Evolutionary conservation across 2,329 filamentous ascomycete genomes (phyloP).

Genomic region (Pestalotiopsis sp.): DNA sequence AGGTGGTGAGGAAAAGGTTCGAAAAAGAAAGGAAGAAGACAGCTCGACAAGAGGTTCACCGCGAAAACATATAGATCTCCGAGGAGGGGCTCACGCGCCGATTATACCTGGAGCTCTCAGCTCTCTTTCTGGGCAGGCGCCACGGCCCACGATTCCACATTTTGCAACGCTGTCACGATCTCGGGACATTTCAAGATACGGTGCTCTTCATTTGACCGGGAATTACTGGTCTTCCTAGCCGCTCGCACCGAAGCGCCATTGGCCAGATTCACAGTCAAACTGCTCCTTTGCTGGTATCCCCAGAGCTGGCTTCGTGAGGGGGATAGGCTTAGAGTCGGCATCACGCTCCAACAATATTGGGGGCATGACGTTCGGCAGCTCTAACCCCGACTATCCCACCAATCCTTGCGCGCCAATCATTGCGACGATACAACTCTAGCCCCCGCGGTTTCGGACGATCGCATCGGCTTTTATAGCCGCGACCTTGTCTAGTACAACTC

Average conservation of each 20-base stretch:
- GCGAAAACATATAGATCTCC: background rate
- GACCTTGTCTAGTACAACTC: background rate
- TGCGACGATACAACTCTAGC: background rate
- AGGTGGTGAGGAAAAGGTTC: background rate
- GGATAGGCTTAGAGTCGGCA: background rate
- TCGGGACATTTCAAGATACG: background rate
- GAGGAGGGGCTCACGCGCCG: slow-evolving; percentile 1
- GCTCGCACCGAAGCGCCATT: background rate
- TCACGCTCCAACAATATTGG: slow-evolving; percentile 1
- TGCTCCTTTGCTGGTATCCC: background rate
- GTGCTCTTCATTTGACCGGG: background rate
- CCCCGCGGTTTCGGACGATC: background rate
- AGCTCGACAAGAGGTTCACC: background rate
- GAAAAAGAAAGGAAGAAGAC: background rate
- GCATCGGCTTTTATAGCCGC: background rate
- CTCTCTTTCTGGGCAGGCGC: background rate
- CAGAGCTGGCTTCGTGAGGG: slow-evolving; percentile 2
- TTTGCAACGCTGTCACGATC: slow-evolving; percentile 9
- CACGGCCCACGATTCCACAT: slow-evolving; percentile 1
- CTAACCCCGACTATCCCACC: slow-evolving; percentile 7
- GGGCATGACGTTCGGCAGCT: slow-evolving; percentile 13
- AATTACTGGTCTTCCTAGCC: background rate
- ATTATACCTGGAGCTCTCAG: slow-evolving; percentile 3
- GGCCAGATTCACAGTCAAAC: background rate
- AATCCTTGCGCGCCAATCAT: slow-evolving; percentile 14